Percentiles rank a stretch among this genome's conserved stretches.
Evolutionary conservation across 2,329 filamentous ascomycete species (phyloP).

Genomic region (Aureobasidium vineae): DNA sequence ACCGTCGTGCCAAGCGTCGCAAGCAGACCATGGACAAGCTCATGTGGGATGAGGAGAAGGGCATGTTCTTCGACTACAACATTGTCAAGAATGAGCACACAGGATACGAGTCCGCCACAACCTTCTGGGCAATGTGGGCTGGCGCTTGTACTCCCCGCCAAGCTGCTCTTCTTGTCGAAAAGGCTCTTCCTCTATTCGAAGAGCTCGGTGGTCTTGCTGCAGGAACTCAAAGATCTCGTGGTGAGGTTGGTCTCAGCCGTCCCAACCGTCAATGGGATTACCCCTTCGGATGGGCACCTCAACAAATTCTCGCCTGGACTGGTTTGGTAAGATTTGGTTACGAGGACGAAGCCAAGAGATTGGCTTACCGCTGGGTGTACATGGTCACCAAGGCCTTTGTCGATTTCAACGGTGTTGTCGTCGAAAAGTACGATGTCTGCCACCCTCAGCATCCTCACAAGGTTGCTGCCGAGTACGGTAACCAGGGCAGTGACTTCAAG

Average conservation of each 20-base stretch:
- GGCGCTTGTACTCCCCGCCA: slow-evolving; percentile 82
- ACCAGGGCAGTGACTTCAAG: slow-evolving; percentile 93
- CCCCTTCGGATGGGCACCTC: slow-evolving; percentile 96
- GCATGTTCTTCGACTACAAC: slow-evolving; percentile 98
- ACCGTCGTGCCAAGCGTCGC: slow-evolving; percentile 79
- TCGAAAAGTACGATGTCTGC: slow-evolving; percentile 98
- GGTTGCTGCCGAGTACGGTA: slow-evolving; percentile 96
- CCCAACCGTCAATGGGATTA: slow-evolving; percentile 99
- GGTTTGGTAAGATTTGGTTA: slow-evolving; percentile 90
- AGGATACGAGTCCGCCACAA: slow-evolving; percentile 86
- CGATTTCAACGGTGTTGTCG: slow-evolving; percentile 96
- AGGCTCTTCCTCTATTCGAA: slow-evolving; percentile 84
- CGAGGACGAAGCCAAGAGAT: slow-evolving; percentile 78
- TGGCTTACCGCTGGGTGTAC: slow-evolving; percentile 95
- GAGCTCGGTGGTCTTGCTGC: slow-evolving; percentile 83
- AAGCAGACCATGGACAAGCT: slow-evolving; percentile 88
- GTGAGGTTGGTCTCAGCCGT: slow-evolving; percentile 71
- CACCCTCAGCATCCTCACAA: slow-evolving; percentile 84
- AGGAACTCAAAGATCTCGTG: slow-evolving; percentile 85
- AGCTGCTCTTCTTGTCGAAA: slow-evolving; percentile 76
- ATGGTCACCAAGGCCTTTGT: slow-evolving; percentile 99
- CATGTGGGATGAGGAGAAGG: slow-evolving; percentile 86
- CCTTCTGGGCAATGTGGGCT: slow-evolving; percentile 97
- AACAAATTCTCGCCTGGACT: slow-evolving; percentile 98
- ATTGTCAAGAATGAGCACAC: slow-evolving; percentile 77